These are phyloP conservation scores for Daldinia grandis DNA, from an alignment of 495 filamentous ascomycete species.

Conservation along the genomic window DNA sequence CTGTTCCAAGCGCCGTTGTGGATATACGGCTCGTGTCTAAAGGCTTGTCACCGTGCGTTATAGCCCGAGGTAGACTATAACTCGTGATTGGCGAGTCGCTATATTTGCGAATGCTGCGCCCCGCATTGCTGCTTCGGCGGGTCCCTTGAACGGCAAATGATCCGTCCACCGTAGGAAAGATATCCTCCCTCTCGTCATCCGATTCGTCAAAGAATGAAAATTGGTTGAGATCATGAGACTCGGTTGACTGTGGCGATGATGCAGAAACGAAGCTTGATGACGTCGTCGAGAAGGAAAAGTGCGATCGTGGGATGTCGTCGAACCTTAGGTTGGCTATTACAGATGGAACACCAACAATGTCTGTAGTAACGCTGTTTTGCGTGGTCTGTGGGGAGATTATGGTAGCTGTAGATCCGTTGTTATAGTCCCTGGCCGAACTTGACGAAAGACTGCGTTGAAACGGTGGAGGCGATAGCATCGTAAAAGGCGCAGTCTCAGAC, in stretches of 20 bases:
- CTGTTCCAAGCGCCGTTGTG: slow-evolving; percentile 37
- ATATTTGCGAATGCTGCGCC: slow-evolving; percentile 30
- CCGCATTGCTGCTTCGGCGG: slow-evolving; percentile 3
- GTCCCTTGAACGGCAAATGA: slow-evolving; percentile 26
- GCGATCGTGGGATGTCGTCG: slow-evolving; percentile 44
- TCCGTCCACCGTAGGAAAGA: slow-evolving; percentile 32
- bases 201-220: slow-evolving; percentile 56
- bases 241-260: slow-evolving; percentile 30
- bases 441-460: slow-evolving; percentile 50
- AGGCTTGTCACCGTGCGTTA: slow-evolving; percentile 37
- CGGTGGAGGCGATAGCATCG: slow-evolving; percentile 60
- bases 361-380: slow-evolving; percentile 3
- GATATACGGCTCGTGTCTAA: slow-evolving; percentile 17
- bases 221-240: slow-evolving; percentile 39
- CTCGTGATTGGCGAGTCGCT: slow-evolving; percentile 47
- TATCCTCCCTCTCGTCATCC: slow-evolving; percentile 48
- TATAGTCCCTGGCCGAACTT: slow-evolving; percentile 26
- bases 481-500: slow-evolving; percentile 53
- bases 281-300: slow-evolving; percentile 50
- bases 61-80: slow-evolving; percentile 53
- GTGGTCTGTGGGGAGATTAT: slow-evolving; percentile 8
- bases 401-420: slow-evolving; percentile 17
- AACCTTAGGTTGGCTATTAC: slow-evolving; percentile 5
- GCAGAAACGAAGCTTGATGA: slow-evolving; percentile 47
- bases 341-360: background rate